phyloP scores from a whole-genome alignment of 2,329 filamentous ascomycete genomes.

The Fusarium virguliforme region DNA sequence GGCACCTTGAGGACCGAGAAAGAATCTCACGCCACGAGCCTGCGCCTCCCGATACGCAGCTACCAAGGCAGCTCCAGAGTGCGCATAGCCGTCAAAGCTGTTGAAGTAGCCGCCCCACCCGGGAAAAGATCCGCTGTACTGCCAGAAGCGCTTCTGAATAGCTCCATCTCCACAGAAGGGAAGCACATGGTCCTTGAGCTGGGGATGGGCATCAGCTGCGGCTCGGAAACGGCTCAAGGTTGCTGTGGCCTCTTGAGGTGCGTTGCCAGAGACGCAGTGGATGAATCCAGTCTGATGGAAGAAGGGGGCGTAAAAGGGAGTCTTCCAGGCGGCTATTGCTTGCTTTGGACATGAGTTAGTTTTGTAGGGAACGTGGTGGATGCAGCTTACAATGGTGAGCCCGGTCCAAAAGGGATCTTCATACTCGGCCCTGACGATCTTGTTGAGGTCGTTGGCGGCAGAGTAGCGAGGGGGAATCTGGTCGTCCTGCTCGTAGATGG shows the following conservation, averaged over 20 bases:
- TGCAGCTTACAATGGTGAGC: slow-evolving; percentile 63
- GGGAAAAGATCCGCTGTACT: slow-evolving; percentile 64
- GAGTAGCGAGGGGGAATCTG: slow-evolving; percentile 63
- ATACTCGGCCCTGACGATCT: slow-evolving; percentile 74
- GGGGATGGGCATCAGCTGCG: slow-evolving; percentile 58
- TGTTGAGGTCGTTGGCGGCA: slow-evolving; percentile 74
- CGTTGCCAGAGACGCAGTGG: slow-evolving; percentile 64
- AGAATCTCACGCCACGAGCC: slow-evolving; percentile 41
- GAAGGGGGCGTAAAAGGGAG: slow-evolving; percentile 67
- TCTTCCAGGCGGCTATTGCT: slow-evolving; percentile 69
- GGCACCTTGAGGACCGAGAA: slow-evolving; percentile 51
- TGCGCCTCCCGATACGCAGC: slow-evolving; percentile 63
- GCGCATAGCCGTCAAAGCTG: slow-evolving; percentile 70
- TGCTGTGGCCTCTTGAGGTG: slow-evolving; percentile 64
- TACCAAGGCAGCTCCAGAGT: slow-evolving; percentile 67
- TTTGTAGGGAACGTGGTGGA: not conserved
- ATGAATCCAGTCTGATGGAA: slow-evolving; percentile 63
- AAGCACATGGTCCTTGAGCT: slow-evolving; percentile 58
- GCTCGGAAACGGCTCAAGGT: slow-evolving; percentile 62
- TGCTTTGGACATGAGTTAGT: slow-evolving; percentile 42
- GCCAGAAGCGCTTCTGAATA: slow-evolving; percentile 54
- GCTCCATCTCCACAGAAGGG: slow-evolving; percentile 44
- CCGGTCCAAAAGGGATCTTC: slow-evolving; percentile 71
- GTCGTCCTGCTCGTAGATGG: slow-evolving; percentile 63
- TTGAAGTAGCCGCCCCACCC: slow-evolving; percentile 74